Evolutionary conservation across 345 rosid genomes (phyloP), one percentile per base, ranked within the genome.

Genomic region (Excoecaria agallocha): DNA sequence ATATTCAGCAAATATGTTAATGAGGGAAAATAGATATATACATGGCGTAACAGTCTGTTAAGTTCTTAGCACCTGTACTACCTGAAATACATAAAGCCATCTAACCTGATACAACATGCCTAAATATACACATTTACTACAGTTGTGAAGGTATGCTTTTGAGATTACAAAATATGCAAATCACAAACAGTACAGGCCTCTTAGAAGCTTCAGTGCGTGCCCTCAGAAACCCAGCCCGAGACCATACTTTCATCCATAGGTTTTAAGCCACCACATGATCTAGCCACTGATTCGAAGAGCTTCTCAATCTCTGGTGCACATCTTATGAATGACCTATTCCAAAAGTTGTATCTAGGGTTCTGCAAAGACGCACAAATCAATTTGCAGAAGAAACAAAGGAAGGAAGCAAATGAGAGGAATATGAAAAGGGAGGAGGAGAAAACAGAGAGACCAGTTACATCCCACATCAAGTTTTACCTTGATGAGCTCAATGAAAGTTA

Each of bases 401-500:
- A 15, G 3, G 13, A n/a, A 17, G 12, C 22, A 60, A 7, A 0
- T 10, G n/a, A 13, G 38, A 6, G 22, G 15, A 37, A 38, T 16
- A 3, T 8, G 20, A 68, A 17, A 45, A 24, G 3, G 1, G 19
- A 24, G 12, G 1, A 4, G 19, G 22, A 22, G 16, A 39, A 22
- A 8, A 8, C 9, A 51, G 17, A 6, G 12, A 61, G 45, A 12
- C 38, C 8, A 16, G 55, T 24, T 35, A 48, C 8, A 66, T 65
- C 20, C 15, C 3, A 9, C 19, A n/a, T 38, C 3, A 20, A 24
- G 0, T 25, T 9, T 77, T 50, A 89, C 97, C 97, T 89, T 96
- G 79, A 96, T 96, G 66, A 96, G 95, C 86, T 96, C 98, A 11
- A 96, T 96, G 87, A 96, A 96, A 15, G 99, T 90, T 68, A 96